Evolutionary conservation across 2,329 filamentous ascomycete genomes (phyloP).

Genomic region (Bipolaris victoriae): DNA sequence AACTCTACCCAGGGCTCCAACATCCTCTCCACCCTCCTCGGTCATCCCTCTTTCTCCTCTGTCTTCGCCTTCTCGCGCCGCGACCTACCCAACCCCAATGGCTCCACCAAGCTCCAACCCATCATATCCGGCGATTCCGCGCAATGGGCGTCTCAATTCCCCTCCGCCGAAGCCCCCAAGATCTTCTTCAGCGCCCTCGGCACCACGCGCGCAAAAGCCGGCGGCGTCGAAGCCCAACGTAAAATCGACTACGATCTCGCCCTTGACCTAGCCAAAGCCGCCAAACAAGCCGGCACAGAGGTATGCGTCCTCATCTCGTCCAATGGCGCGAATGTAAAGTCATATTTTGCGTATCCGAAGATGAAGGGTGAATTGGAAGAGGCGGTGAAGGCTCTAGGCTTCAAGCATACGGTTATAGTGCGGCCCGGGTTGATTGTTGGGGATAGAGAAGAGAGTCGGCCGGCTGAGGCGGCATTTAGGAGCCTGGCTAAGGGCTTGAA

Average conservation of each 20-base stretch:
- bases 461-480: slow-evolving; percentile 63
- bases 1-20: slow-evolving; percentile 64
- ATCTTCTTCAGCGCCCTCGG: slow-evolving; percentile 80
- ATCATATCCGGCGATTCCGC: slow-evolving; percentile 69
- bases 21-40: slow-evolving; percentile 71
- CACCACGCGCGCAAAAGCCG: slow-evolving; percentile 77
- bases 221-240: slow-evolving; percentile 78
- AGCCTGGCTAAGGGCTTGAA: slow-evolving; percentile 56
- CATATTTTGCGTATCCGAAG: slow-evolving; percentile 62
- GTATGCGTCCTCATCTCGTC: slow-evolving; percentile 80
- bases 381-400: slow-evolving; percentile 70
- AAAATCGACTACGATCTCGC: slow-evolving; percentile 90
- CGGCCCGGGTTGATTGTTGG: slow-evolving; percentile 79
- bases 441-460: slow-evolving; percentile 65
- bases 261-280: slow-evolving; percentile 75
- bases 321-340: slow-evolving; percentile 56
- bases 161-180: slow-evolving; percentile 60
- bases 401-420: slow-evolving; percentile 77
- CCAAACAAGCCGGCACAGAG: slow-evolving; percentile 72
- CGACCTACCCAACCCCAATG: slow-evolving; percentile 58
- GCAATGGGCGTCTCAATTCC: slow-evolving; percentile 67
- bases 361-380: slow-evolving; percentile 94
- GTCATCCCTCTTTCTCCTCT: slow-evolving; percentile 58
- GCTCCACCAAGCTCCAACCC: slow-evolving; percentile 67
- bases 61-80: slow-evolving; percentile 72